A percentile compares a stretch with the other conserved stretches of the same genome.
phyloP scores from a whole-genome alignment of 345 rosid species.

The Eucalyptus tenuipes region DNA sequence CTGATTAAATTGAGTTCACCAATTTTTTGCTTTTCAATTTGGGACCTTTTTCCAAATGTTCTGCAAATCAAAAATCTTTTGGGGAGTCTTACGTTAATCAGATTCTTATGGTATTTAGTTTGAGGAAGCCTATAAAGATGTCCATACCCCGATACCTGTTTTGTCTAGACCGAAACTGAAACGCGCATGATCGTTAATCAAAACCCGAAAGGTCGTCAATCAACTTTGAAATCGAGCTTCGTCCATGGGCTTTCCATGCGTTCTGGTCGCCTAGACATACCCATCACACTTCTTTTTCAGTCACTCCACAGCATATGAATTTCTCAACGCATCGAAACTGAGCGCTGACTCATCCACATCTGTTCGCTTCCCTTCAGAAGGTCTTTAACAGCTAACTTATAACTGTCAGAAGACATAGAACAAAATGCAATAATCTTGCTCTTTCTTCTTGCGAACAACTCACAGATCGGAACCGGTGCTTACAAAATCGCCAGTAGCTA shows the following conservation, averaged over 20 bases:
- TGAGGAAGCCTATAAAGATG: background rate
- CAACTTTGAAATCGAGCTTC: background rate
- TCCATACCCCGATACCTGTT: background rate
- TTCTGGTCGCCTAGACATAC: background rate
- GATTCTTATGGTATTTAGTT: background rate
- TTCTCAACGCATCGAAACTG: background rate
- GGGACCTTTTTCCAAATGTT: background rate
- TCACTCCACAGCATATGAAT: background rate
- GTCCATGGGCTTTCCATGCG: background rate
- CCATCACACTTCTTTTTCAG: background rate
- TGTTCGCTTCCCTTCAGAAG: background rate
- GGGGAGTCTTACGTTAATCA: background rate
- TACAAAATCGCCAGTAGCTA: background rate
- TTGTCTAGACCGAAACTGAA: background rate
- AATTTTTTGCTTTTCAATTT: background rate
- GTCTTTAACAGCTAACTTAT: background rate
- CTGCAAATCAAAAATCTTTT: background rate
- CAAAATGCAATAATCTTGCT: background rate
- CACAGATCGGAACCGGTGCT: background rate
- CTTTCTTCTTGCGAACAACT: background rate
- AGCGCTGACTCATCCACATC: background rate
- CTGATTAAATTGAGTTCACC: fast-evolving
- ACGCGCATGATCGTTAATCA: background rate
- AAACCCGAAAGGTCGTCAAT: background rate
- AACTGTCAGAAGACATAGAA: background rate